Evolutionary conservation across 179 eudicot species (phyloP), one percentile per base, ranked within the genome.

Genomic region (Spinacia oleracea): DNA sequence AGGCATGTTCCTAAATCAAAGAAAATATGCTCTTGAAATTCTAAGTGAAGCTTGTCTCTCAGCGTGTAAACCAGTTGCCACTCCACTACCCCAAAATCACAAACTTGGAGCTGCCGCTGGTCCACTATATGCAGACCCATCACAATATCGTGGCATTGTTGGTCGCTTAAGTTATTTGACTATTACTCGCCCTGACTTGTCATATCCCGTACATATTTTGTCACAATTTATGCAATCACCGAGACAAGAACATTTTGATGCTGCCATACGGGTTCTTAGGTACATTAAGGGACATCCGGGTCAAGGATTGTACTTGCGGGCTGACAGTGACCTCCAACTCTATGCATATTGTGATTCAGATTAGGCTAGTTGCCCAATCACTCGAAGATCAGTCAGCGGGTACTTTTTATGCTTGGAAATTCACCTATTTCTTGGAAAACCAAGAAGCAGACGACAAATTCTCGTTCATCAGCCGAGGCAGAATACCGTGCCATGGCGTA

Each of bases 181-280:
- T 72, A 27, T 72, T 46, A 51, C 75, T 11, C 60, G 43, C 29
- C 62, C 75, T 4, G 62, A 72, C 16, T 3, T 72, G 5, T 25
- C 9, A 1, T 70, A 70, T 70, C 12, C 1, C 10, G 56, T 70
- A 0, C 73, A 70, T 43, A 23, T 45, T 23, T 9, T 72, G 0
- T 29, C 75, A 7, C 75, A 72, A 14, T 72, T 72, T 31, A 72
- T 72, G 75, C 75, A 72, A 1, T 16, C 46, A 16, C 76, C 76
- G 7, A 32, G 27, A 8, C 48, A 53, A 5, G 46, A 34, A 16
- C 65, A 73, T 35, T 55, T 15, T 32, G 65, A 53, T 34, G 76
- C 48, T 2, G 76, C n/a, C n/a, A n/a, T n/a, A n/a, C n/a, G n/a
- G n/a, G n/a, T n/a, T n/a, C n/a, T n/a, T n/a, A n/a, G n/a, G n/a